Base-by-base conservation (phyloP, 2,329 filamentous ascomycete species). In the Epichloe sylvatica region DNA sequence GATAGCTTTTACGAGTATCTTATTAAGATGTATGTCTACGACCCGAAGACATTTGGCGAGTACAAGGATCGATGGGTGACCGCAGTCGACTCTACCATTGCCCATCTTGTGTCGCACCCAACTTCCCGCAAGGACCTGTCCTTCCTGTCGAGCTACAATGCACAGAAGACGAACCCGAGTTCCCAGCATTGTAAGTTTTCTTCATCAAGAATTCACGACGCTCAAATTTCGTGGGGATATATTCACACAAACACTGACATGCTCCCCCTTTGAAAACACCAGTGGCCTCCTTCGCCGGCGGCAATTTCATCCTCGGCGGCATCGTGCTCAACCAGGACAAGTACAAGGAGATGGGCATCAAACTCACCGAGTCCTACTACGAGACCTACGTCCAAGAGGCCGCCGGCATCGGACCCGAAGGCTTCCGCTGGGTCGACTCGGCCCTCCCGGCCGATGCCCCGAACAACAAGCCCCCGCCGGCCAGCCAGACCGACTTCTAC, bases 1-100 rank as follows among this genome's bases (percentile, higher is more conserved):
- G 87, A 94, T 64, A 86, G 81, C 41, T 94, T 83, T 67, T 94
- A 94, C 67, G 87, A 94, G 67, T 94, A 94, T 59, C 76, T 94
- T 34, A 83, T 94, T 64, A 94, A 94, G 71, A 91, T 92, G 85
- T 94, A 82, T 59, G 66, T 91, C 49, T 94, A 94, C 63, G 83
- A 91, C 60, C 72, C 78, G 0, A 57, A 63, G 5, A 73, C 78
- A 3, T 94, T 85, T 58, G 65, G 59, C 2, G 53, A 64, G 3
- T 88, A 91, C 67, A 80, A 74, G 58, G 82, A 90, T 54, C 78
- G 80, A 45, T 95, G 87, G 87, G 68, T 86, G 40, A 61, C 73
- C 1, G 87, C 87, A 2, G 84, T 81, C 47, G 81, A 94, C 56
- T 88, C 83, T 6, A 81, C 81, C 5, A 91, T 92, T 45, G 63